Percentiles rank a stretch among this genome's conserved stretches.
These are phyloP conservation scores for Raffaelea deltoideospora DNA, from an alignment of 2,329 filamentous ascomycete species.

Conservation along the genomic window DNA sequence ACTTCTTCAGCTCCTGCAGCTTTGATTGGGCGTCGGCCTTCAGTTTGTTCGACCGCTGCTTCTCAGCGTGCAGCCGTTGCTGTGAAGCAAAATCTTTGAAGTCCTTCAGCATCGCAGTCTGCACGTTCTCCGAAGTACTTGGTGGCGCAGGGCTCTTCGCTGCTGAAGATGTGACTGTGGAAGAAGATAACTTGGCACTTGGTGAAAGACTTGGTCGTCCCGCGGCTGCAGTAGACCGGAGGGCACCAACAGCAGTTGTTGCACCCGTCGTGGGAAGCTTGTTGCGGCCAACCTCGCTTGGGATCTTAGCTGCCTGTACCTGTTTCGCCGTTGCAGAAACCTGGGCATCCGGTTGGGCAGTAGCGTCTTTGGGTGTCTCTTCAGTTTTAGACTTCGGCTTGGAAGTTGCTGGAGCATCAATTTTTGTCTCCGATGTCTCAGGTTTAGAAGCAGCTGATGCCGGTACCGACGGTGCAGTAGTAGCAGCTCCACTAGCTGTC, in stretches of 20 bases:
- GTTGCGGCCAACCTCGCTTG: no score
- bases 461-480: no score
- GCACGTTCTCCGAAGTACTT: conserved; percentile 45
- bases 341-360: conserved; percentile 2
- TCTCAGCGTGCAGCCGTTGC: conserved; percentile 39
- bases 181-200: conserved; percentile 17
- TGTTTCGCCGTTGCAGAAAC: not conserved
- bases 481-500: no score
- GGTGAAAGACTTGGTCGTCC: conserved; percentile 25
- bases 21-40: conserved; percentile 79
- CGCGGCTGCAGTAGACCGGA: conserved; percentile 19
- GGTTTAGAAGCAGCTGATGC: no score
- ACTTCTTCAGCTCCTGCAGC: conserved; percentile 87
- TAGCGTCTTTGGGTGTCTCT: no score
- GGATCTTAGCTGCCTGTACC: no score
- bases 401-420: no score
- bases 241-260: conserved; percentile 1
- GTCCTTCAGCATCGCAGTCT: conserved; percentile 43
- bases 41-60: conserved; percentile 39
- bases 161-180: conserved; percentile 1
- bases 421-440: conserved; percentile 19
- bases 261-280: no score
- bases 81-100: conserved; percentile 50
- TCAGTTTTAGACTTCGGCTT: no score
- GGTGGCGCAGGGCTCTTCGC: conserved; percentile 21